phyloP scores from a whole-genome alignment of 768 basidiomycete species.

The Trametes gibbosa region DNA sequence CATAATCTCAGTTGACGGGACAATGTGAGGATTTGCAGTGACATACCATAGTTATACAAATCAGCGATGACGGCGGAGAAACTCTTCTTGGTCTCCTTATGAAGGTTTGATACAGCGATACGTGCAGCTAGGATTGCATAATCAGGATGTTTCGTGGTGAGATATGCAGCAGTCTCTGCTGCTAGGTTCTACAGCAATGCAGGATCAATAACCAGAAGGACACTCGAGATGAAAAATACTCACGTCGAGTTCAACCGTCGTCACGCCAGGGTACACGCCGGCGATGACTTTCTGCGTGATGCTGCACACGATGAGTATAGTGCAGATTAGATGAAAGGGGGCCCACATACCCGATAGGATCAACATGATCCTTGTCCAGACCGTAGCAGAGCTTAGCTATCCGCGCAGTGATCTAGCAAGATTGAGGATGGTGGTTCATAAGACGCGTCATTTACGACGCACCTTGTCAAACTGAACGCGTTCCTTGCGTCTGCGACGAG shows the following conservation, averaged over 20 bases:
- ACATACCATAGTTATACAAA: slow-evolving; percentile 81
- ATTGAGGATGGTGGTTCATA: background rate
- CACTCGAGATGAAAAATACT: slow-evolving; percentile 28
- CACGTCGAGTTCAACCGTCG: slow-evolving; percentile 96
- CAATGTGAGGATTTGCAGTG: background rate
- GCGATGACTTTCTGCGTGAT: slow-evolving; percentile 90
- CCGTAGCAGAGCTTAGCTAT: slow-evolving; percentile 94
- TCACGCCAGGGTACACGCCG: slow-evolving; percentile 94
- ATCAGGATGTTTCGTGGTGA: slow-evolving; percentile 96
- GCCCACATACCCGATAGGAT: slow-evolving; percentile 79
- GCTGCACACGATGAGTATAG: slow-evolving; percentile 36
- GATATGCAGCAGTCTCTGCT: slow-evolving; percentile 94
- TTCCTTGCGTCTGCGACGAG: slow-evolving; percentile 68
- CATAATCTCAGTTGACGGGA: no score
- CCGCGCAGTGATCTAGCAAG: slow-evolving; percentile 72
- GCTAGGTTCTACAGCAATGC: slow-evolving; percentile 75
- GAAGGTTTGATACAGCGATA: slow-evolving; percentile 96
- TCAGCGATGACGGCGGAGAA: slow-evolving; percentile 93
- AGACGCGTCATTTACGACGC: slow-evolving; percentile 24
- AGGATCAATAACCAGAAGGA: background rate
- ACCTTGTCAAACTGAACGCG: slow-evolving; percentile 94
- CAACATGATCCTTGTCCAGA: slow-evolving; percentile 86
- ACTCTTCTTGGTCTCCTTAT: slow-evolving; percentile 98
- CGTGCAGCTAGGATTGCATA: slow-evolving; percentile 98
- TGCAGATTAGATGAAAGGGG: background rate